Conservation (phyloP, 495 filamentous ascomycete species). For the Trichodelitschia bisporula region DNA sequence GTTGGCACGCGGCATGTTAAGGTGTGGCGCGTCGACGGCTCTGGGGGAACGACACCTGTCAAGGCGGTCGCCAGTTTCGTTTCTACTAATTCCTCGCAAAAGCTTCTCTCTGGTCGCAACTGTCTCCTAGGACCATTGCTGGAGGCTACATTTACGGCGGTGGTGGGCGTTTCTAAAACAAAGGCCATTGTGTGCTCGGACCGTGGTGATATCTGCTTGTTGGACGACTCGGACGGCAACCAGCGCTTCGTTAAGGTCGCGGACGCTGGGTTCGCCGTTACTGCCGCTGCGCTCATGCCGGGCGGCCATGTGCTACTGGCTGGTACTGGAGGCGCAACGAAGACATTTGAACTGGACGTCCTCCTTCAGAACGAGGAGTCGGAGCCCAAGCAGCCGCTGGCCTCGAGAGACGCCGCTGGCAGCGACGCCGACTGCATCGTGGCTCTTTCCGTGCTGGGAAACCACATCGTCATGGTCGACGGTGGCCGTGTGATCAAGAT, state of each 20-base stretch:
- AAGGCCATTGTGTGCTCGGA: constrained; percentile 50
- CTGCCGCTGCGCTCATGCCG: constrained; percentile 18
- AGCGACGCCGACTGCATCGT: constrained; percentile 9
- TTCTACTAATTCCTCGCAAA: constrained; percentile 10
- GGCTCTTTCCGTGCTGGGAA: constrained; percentile 36
- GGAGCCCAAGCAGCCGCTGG: no score
- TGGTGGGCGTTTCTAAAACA: constrained; percentile 39
- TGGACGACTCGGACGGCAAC: constrained; percentile 51
- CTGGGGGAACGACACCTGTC: constrained; percentile 19
- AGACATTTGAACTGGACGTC: constrained; percentile 5
- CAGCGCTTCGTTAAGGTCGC: constrained; percentile 40
- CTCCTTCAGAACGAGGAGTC: background rate
- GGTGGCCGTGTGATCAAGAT: constrained; percentile 39
- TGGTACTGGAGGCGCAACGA: constrained; percentile 4
- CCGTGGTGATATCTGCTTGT: constrained; percentile 45
- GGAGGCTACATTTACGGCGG: constrained; percentile 60
- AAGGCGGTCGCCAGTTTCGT: constrained; percentile 9
- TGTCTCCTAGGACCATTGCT: constrained; percentile 50
- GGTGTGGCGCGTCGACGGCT: constrained; percentile 64
- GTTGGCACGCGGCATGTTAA: constrained; percentile 82
- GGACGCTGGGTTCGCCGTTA: constrained; percentile 34
- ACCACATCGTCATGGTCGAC: constrained; percentile 51
- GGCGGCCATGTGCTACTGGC: constrained; percentile 9
- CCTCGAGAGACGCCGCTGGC: no score
- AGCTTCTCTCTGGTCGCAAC: constrained; percentile 31